Conservation (phyloP, 768 basidiomycete species). For the Xanthoconium purpureum region DNA sequence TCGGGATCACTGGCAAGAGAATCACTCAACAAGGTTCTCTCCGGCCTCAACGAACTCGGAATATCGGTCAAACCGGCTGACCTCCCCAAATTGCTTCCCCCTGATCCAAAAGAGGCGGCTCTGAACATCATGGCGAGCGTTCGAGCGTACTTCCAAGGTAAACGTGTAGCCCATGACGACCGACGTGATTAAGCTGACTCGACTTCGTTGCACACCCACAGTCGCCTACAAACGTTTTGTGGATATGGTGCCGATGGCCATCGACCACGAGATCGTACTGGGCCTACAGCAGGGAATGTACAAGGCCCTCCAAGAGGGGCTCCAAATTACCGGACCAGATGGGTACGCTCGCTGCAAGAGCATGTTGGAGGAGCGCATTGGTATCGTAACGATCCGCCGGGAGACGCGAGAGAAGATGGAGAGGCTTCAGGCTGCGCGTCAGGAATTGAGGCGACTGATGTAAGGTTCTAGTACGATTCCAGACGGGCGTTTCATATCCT, state of each 20-base stretch:
- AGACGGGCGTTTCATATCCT: too few species aligned
- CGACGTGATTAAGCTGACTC: not conserved
- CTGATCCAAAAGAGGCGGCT: slow-evolving; percentile 53
- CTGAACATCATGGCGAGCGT: slow-evolving; percentile 69
- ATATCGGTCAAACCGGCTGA: slow-evolving; percentile 40
- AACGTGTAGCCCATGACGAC: not conserved
- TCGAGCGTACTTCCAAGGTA: slow-evolving; percentile 74
- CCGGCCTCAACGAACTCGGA: slow-evolving; percentile 15
- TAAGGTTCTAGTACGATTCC: not conserved
- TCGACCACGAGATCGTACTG: slow-evolving; percentile 40
- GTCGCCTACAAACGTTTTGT: slow-evolving; percentile 46
- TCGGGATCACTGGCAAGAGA: not conserved
- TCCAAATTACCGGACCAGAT: slow-evolving; percentile 50
- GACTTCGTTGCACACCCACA: slow-evolving; percentile 19
- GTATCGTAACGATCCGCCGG: slow-evolving; percentile 42
- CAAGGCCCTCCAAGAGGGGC: slow-evolving; percentile 41
- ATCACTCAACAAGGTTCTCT: slow-evolving; percentile 31
- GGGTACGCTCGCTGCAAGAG: slow-evolving; percentile 47
- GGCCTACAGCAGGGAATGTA: slow-evolving; percentile 49
- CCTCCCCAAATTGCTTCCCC: slow-evolving; percentile 47
- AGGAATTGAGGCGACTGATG: slow-evolving; percentile 32
- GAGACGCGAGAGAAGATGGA: slow-evolving; percentile 52
- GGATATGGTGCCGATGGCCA: slow-evolving; percentile 42
- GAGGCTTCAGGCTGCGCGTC: slow-evolving; percentile 44
- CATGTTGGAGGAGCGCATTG: slow-evolving; percentile 49